A percentile compares a stretch with the other conserved stretches of the same genome.
These are phyloP conservation scores for Oryza meyeriana DNA, from an alignment of 176 grass and related monocot species.

Conservation along the genomic window DNA sequence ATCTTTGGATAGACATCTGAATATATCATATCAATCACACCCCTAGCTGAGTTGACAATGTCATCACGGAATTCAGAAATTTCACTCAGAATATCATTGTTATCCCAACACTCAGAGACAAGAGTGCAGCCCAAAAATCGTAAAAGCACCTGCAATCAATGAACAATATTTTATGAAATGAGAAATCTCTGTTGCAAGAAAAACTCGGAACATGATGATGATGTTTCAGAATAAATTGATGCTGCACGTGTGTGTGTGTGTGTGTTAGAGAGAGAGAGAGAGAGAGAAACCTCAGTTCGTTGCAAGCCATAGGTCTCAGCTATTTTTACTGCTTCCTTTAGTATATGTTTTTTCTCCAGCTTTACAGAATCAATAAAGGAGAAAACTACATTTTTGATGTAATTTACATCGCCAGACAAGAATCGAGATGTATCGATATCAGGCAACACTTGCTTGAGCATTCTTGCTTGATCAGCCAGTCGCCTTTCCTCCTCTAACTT, in stretches of 20 bases:
- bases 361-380: conserved; percentile 74
- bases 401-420: conserved; percentile 68
- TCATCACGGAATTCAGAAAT: conserved; percentile 86
- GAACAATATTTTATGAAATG: conserved; percentile 35
- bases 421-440: conserved; percentile 67
- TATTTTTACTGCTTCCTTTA: conserved; percentile 81
- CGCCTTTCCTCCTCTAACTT: conserved; percentile 91
- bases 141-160: conserved; percentile 70
- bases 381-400: conserved; percentile 72
- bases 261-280: background rate
- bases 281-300: conserved; percentile 66
- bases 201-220: conserved; percentile 22
- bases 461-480: conserved; percentile 77
- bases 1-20: conserved; percentile 79
- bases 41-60: conserved; percentile 74
- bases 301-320: conserved; percentile 83
- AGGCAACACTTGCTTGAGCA: conserved; percentile 76
- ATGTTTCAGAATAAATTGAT: conserved; percentile 7
- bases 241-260: background rate
- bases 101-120: conserved; percentile 83
- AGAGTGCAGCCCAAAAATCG: conserved; percentile 76
- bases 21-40: conserved; percentile 74
- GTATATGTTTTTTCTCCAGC: conserved; percentile 76
- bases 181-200: conserved; percentile 37
- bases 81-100: conserved; percentile 81